Evolutionary conservation across 202 grass and related monocot genomes (phyloP).

Genomic region (Dendrocalamus latiflorus): DNA sequence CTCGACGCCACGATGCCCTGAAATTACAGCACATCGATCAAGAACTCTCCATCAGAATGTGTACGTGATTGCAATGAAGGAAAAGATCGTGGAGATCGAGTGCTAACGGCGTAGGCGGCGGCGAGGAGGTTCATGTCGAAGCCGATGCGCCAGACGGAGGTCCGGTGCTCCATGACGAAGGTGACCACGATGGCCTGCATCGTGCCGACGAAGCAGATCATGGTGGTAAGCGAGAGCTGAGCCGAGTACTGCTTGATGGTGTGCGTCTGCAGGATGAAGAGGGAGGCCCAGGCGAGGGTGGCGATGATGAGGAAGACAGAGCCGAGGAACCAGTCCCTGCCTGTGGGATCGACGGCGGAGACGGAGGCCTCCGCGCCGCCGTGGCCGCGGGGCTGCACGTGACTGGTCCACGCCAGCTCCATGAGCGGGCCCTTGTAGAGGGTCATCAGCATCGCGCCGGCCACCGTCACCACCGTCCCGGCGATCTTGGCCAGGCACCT

Average conservation of each 20-base stretch:
- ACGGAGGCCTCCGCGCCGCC: background rate
- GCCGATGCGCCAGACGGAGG: conserved; percentile 78
- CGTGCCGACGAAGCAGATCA: conserved; percentile 81
- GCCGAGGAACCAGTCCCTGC: conserved; percentile 63
- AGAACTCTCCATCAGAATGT: conserved; percentile 32
- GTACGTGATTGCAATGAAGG: background rate
- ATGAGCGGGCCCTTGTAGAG: conserved; percentile 92
- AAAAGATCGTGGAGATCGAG: background rate
- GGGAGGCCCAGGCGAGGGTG: conserved; percentile 80
- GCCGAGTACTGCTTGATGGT: conserved; percentile 83
- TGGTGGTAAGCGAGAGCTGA: conserved; percentile 82
- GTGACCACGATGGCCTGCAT: conserved; percentile 80
- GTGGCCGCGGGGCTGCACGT: background rate
- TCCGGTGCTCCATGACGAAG: conserved; percentile 73
- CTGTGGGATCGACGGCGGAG: conserved; percentile 9
- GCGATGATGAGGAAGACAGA: conserved; percentile 91
- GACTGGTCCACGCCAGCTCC: conserved; percentile 58
- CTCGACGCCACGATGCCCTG: conserved; percentile 88
- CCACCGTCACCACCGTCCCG: conserved; percentile 82
- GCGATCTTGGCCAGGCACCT: conserved; percentile 79
- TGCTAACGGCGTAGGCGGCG: conserved; percentile 68
- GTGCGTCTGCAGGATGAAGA: conserved; percentile 84
- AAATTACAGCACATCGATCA: background rate
- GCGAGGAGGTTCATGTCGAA: conserved; percentile 99
- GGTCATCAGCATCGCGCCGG: conserved; percentile 90